Evolutionary conservation across 2,329 filamentous ascomycete species (phyloP), one percentile per base, ranked within the genome.

Genomic region (Fusarium udum): DNA sequence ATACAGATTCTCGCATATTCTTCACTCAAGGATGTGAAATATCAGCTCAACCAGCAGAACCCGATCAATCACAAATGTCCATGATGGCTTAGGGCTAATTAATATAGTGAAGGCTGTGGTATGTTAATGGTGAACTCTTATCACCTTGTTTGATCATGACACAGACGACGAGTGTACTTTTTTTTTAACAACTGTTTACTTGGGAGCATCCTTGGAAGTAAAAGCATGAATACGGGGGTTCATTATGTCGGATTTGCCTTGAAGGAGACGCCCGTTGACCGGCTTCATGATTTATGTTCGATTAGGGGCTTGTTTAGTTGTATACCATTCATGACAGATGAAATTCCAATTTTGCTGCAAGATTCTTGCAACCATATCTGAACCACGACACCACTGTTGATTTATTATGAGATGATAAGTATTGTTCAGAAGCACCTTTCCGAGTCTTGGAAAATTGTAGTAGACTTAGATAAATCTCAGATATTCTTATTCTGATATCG

Each of bases 11-110:
- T 9, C 90, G 93, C 43, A 87, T 98, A 55, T 98, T 98, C 85
- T 99, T 98, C 82, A 91, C 95, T 2, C 96, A 99, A 81, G 95
- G 92, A 12, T 95, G 92, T 82, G 93, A 91, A 78, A 77, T 87
- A 16, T 79, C 82, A 15, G 72, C 75, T 14, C 61, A 73, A 40
- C 73, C 66, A 15, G 75, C 72, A n/a, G 77, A 78, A 42, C 52
- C 60, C 26, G 74, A 78, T 34, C 69, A 75, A 43, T 72, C 69
- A 16, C 75, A 72, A 34, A 65, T 64, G 31, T 77, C 76, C 12
- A 68, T 74, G 53, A 62, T 77, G 67, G 74, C 64, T n/a, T 74
- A 64, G 49, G 40, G 40, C 9, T 28, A 52, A 48, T 60, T 37
- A 56, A 45, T 53, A 40, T 22, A 26, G 32, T 45, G 32, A 34